Conservation (phyloP, 164 flowering plant genomes). For the Paratinospora sagittata region DNA sequence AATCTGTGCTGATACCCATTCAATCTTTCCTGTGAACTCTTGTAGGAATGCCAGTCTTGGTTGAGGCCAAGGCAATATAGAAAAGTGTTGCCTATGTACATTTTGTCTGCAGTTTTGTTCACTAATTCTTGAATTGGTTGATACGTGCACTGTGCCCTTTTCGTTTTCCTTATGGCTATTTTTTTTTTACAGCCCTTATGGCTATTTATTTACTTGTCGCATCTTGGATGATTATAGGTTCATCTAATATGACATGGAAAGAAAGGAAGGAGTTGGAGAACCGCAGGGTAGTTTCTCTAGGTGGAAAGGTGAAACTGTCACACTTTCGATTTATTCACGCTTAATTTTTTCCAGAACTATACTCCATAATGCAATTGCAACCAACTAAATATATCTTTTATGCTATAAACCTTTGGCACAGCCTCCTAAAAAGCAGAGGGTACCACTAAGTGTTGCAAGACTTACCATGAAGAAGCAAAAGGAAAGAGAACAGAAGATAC, state of each 20-base stretch:
- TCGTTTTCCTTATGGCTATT: neutral
- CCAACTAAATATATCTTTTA: neutral
- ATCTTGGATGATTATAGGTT: conserved; percentile 28
- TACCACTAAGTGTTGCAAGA: conserved; percentile 65
- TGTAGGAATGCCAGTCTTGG: no score
- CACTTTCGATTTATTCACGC: conserved; percentile 1
- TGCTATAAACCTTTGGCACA: conserved; percentile 18
- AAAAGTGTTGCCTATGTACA: neutral
- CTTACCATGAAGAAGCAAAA: conserved; percentile 67
- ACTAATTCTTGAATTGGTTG: neutral
- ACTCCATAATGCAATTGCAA: neutral
- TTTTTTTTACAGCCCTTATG: no score
- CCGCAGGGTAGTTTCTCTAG: conserved; percentile 55
- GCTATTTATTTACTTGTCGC: neutral
- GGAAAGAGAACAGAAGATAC: conserved; percentile 58
- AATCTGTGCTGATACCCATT: no score
- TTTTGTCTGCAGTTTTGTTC: neutral
- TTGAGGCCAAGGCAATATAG: neutral
- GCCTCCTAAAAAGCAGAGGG: conserved; percentile 68
- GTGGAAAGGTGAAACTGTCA: conserved; percentile 68
- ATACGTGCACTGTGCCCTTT: neutral
- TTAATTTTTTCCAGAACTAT: neutral
- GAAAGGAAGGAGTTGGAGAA: no score
- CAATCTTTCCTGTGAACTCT: no score
- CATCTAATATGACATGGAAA: conserved; percentile 70